Percentiles rank a stretch among this genome's conserved stretches.
Conservation (phyloP, 805 yeast species). For the Wickerhamomyces bovis region DNA sequence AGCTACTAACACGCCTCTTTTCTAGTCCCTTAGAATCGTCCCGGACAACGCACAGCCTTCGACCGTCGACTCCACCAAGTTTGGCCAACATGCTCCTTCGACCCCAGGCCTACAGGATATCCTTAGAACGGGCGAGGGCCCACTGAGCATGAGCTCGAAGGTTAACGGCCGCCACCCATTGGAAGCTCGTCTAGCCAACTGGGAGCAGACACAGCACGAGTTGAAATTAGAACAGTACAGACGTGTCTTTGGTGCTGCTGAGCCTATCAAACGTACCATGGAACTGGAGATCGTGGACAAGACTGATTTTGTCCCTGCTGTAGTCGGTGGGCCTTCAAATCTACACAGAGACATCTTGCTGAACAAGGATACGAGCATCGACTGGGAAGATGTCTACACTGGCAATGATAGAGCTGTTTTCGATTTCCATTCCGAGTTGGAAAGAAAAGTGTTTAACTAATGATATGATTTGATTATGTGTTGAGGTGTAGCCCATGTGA, state of each 20-base stretch:
- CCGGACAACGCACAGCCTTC: conserved; percentile 45
- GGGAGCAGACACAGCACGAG: conserved; percentile 75
- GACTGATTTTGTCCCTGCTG: conserved; percentile 62
- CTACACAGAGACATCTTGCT: conserved; percentile 72
- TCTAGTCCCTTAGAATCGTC: conserved; percentile 36
- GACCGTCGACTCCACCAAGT: conserved; percentile 44
- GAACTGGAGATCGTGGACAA: conserved; percentile 69
- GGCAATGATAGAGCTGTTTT: conserved; percentile 28
- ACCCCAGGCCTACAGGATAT: conserved; percentile 70
- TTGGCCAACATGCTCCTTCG: conserved; percentile 48
- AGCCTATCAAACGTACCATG: conserved; percentile 88
- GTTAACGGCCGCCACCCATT: conserved; percentile 81
- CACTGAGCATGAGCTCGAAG: conserved; percentile 44
- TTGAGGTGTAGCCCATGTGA: background rate
- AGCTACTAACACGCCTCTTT: background rate
- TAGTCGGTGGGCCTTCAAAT: conserved; percentile 51
- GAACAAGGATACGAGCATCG: conserved; percentile 71
- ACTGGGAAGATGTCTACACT: conserved; percentile 90
- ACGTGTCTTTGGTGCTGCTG: conserved; percentile 86
- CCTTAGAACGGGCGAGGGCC: conserved; percentile 61
- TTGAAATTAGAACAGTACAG: conserved; percentile 72
- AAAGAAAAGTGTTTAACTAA: conserved; percentile 31
- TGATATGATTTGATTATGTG: background rate
- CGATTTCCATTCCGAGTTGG: conserved; percentile 74
- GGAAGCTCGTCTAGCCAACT: conserved; percentile 64